These are phyloP conservation scores for Hanseniaspora nectarophila DNA, from an alignment of 805 yeast genomes.

Conservation along the genomic window DNA sequence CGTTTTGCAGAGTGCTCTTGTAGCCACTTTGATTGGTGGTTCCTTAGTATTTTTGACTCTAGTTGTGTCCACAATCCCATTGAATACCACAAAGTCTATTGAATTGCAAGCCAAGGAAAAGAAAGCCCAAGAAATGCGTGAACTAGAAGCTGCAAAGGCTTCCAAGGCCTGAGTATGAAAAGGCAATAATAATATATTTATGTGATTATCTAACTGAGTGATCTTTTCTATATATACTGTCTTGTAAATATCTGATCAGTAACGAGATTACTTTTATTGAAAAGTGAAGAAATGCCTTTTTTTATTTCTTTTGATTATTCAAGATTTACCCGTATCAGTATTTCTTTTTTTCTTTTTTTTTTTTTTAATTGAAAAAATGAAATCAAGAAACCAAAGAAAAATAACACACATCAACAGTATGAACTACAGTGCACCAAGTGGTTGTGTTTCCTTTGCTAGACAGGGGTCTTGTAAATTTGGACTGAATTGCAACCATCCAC, in stretches of 20 bases:
- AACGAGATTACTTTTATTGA: no score
- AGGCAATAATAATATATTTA: not conserved
- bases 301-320: not conserved
- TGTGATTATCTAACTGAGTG: no score
- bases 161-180: not conserved
- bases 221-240: not conserved
- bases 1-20: not conserved
- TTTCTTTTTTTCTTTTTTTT: no score
- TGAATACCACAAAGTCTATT: not conserved
- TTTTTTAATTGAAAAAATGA: not conserved
- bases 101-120: slow-evolving; percentile 9
- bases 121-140: slow-evolving; percentile 4
- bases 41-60: not conserved
- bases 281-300: no score
- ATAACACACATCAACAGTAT: not conserved
- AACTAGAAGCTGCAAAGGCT: not conserved
- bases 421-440: slow-evolving; percentile 1
- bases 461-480: slow-evolving; percentile 94
- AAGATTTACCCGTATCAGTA: not conserved
- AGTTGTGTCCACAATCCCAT: slow-evolving; percentile 5
- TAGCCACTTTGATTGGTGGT: not conserved
- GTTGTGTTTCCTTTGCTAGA: slow-evolving; percentile 55
- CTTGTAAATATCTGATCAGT: not conserved
- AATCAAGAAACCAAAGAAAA: not conserved
- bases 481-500: slow-evolving; percentile 66